phyloP scores from a whole-genome alignment of 2,329 filamentous ascomycete species.

The Arthroderma sp. region DNA sequence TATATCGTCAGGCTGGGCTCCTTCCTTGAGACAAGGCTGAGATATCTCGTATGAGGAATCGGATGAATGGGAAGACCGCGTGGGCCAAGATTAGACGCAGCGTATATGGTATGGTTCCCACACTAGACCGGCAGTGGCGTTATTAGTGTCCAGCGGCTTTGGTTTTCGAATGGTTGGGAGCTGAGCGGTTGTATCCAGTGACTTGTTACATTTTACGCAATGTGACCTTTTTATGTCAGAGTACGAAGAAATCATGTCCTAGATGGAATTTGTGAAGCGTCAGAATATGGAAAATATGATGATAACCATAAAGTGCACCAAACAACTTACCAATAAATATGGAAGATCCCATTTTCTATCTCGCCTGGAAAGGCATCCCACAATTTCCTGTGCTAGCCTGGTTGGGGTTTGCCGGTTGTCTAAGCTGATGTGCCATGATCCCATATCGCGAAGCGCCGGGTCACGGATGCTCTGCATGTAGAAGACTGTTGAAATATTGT shows the following conservation, averaged over 20 bases:
- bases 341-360: constrained; percentile 26
- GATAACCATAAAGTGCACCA: not conserved
- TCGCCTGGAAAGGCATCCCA: constrained; percentile 23
- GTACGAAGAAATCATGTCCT: constrained; percentile 34
- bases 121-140: constrained; percentile 11
- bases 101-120: constrained; percentile 25
- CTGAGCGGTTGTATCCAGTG: constrained; percentile 26
- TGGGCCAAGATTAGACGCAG: constrained; percentile 15
- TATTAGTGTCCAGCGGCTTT: constrained; percentile 11
- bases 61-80: not conserved
- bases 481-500: constrained; percentile 23
- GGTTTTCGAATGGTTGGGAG: constrained; percentile 26
- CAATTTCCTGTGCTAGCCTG: constrained; percentile 23
- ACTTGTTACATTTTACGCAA: constrained; percentile 26
- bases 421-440: constrained; percentile 23
- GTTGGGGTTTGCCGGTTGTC: constrained; percentile 15
- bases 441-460: constrained; percentile 5
- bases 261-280: not conserved
- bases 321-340: constrained; percentile 25
- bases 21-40: not conserved
- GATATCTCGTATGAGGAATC: not conserved
- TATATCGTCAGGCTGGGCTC: constrained; percentile 4
- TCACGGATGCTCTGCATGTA: constrained; percentile 18
- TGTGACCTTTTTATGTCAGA: constrained; percentile 26
- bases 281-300: too few relatives aligned